phyloP scores from a whole-genome alignment of 768 basidiomycete species.

The Gloeophyllum trabeum region DNA sequence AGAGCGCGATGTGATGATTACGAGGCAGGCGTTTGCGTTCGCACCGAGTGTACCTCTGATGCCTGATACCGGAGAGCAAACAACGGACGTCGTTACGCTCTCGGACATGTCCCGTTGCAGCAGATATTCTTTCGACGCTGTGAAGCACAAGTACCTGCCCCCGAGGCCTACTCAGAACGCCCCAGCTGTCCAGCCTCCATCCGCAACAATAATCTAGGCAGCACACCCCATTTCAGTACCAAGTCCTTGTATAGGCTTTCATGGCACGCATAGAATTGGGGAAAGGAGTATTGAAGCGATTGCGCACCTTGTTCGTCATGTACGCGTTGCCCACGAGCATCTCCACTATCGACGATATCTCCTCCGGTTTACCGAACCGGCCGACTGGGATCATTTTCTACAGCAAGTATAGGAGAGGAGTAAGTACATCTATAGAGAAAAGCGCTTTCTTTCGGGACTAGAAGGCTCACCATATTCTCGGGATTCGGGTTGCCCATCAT shows the following conservation, averaged over 20 bases:
- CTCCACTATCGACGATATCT: constrained; percentile 40
- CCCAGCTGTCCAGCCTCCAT: constrained; percentile 33
- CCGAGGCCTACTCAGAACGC: constrained; percentile 30
- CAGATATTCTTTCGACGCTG: too few species aligned
- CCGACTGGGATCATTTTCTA: constrained; percentile 39
- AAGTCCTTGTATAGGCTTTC: too few species aligned
- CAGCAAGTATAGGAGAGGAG: background rate
- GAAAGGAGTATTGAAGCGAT: background rate
- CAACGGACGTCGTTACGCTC: too few species aligned
- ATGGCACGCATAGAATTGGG: too few species aligned
- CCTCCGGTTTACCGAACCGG: constrained; percentile 36
- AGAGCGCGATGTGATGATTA: too few species aligned
- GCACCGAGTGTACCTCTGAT: too few species aligned
- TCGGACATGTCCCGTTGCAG: too few species aligned
- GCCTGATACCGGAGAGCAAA: too few species aligned
- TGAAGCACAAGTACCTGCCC: too few species aligned
- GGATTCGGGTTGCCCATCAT: constrained; percentile 34
- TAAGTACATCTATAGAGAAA: background rate
- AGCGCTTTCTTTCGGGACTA: background rate
- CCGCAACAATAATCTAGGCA: constrained; percentile 33
- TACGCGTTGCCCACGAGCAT: constrained; percentile 38
- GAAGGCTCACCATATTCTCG: constrained; percentile 18
- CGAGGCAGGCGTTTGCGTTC: too few species aligned
- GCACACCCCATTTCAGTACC: too few species aligned
- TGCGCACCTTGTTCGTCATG: constrained; percentile 43